Conservation (phyloP, 345 rosid species). For the Aethionema arabicum region DNA sequence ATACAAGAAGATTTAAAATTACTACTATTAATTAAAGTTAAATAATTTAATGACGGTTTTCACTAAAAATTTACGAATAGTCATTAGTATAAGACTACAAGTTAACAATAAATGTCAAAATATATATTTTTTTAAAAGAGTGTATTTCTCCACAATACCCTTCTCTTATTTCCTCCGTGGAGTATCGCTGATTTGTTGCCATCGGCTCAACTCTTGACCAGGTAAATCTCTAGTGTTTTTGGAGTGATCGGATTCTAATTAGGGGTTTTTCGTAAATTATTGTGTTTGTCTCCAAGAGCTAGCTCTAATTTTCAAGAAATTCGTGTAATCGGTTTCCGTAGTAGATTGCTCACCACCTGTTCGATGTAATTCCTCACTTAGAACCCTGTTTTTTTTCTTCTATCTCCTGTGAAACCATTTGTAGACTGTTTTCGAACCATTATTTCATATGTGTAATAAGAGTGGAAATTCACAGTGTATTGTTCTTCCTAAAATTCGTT, state of each 20-base stretch:
- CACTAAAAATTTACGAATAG: no score
- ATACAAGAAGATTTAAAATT: no score
- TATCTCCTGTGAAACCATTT: neutral
- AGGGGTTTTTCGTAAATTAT: neutral
- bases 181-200: neutral
- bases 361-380: conserved; percentile 23
- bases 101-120: no score
- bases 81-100: no score
- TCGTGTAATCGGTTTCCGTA: neutral
- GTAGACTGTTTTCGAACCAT: conserved; percentile 5
- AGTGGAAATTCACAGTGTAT: no score
- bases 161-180: no score
- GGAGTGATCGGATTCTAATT: neutral
- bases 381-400: neutral
- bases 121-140: no score
- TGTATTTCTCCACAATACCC: no score
- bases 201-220: conserved; percentile 13
- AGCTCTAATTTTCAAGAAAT: neutral
- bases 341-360: conserved; percentile 19
- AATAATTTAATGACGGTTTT: no score
- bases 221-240: conserved; percentile 8
- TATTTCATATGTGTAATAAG: no score
- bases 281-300: neutral
- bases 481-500: neutral
- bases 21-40: no score